phyloP scores from a whole-genome alignment of 108 stramenopile genomes.

The Conticribra guillardii region DNA sequence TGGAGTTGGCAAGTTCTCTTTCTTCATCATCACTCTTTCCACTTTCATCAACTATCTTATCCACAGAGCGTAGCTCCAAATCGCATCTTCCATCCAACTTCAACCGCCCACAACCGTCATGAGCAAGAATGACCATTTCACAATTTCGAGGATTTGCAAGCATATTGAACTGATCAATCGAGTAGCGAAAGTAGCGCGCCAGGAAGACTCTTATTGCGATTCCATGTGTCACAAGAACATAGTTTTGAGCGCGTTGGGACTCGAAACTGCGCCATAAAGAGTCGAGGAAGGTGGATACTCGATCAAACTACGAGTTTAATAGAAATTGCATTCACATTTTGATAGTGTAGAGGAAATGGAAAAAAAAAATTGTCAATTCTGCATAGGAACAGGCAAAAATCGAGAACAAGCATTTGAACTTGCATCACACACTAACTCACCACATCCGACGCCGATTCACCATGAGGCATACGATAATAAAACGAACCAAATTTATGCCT shows the following conservation, averaged over 20 bases:
- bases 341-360: no score
- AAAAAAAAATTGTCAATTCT: background rate
- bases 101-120: conserved; percentile 76
- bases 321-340: background rate
- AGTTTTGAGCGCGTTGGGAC: conserved; percentile 63
- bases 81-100: conserved; percentile 74
- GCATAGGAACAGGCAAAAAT: background rate
- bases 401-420: background rate
- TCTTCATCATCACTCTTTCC: background rate
- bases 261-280: conserved; percentile 91
- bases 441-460: conserved; percentile 90
- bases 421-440: conserved; percentile 17
- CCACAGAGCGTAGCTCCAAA: conserved; percentile 40
- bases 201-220: conserved; percentile 87
- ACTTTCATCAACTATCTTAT: conserved; percentile 19
- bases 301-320: conserved; percentile 61
- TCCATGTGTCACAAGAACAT: conserved; percentile 92
- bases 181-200: conserved; percentile 94
- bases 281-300: conserved; percentile 89
- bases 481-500: conserved; percentile 84
- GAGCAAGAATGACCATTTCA: conserved; percentile 85
- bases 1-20: background rate
- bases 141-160: conserved; percentile 91
- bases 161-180: conserved; percentile 88
- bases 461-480: conserved; percentile 91